Evolutionary conservation across 169 alveolate species (phyloP), one percentile per base, ranked within the genome.

Genomic region (Plasmodium gallinaceum): DNA sequence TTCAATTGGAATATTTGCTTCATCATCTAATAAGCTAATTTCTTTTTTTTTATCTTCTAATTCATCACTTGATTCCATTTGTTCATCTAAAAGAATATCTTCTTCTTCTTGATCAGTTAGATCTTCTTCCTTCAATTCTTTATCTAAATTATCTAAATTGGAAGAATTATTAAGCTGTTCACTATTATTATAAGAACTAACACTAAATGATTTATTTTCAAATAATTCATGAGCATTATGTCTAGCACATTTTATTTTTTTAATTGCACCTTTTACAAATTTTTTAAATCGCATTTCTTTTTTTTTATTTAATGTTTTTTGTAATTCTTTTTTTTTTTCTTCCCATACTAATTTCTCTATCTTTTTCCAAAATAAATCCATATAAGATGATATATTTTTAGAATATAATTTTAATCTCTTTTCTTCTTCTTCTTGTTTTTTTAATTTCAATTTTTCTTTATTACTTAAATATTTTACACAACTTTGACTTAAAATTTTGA

Each of bases 301-400:
- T 86, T 94, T 92, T 73, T 94, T 90, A 42, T 92, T 78, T 32
- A 94, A 69, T 5, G 93, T 72, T 20, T 88, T 80, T 74, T 94
- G 94, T 54, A 94, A 75, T 48, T 94, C 96, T 32, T 90, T 58
- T 65, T 94, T 94, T 70, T 92, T 75, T 32, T 92, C 93, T 65
- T 94, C 96, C 96, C 96, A 94, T 5, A 94, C 96, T 16, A 94
- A 65, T 62, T 78, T 64, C 46, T 94, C 96, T 7, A 94, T 94
- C 74, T 94, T 94, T 65, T 89, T 92, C 96, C 96, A 94, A 88
- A 88, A 94, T 6, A 94, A n/a, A 26, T 87, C 94, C 60, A 94
- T 86, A 48, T 61, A 71, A 52, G 75, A 80, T 10, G 94, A 68
- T 51, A 94, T 88, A 37, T 85, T 87, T 61, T 92, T 92, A 16